Base-by-base conservation (phyloP, 805 yeast genomes). In the Sungouiozyma intestinalis region DNA sequence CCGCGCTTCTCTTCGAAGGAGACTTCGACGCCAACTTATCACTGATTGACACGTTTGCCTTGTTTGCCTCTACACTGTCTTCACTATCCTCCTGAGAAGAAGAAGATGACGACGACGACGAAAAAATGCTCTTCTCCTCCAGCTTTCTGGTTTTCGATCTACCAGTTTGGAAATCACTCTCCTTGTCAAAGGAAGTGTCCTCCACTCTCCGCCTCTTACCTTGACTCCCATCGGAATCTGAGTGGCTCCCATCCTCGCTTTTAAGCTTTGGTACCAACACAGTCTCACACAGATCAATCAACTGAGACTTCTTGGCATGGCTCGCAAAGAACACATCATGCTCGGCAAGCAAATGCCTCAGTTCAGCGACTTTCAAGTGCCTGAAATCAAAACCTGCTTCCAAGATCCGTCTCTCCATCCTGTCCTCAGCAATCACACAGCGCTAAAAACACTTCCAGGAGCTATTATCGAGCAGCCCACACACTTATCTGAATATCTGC, bases 271-370 rank as follows among this genome's bases (percentile, higher is more conserved):
- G 77, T 14, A 63, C 65, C 39, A 85, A 64, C 6, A 77, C 58
- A 4, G 66, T 58, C n/a, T 72, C 65, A 61, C 78, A 85, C n/a
- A 81, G 44, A n/a, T 64, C 63, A 2, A 86, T 60, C 44, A 87
- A 67, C 11, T 75, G 77, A 5, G 73, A 63, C 59, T 90, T 90
- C 55, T 79, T 84, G 4, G 87, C 80, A 37, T 72, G 66, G 1
- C 81, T 65, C 0, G 82, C 71, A 54, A 70, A 79, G 1, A 63
- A 59, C n/a, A 88, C 67, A n/a, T 73, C 69, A 55, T 85, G 73
- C 42, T 74, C 79, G 11, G 68, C 61, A 41, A 90, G 66, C 17
- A 85, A 70, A 17, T 77, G 72, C 52, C 92, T 72, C 54, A 90
- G 67, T 45, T 83, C 76, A 3, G 87, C 76, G 17, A 85, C 79